Percentiles rank a stretch among this genome's conserved stretches.
Conservation (phyloP, 78 protist genomes). For the Dictyostelium brefeldianum region DNA sequence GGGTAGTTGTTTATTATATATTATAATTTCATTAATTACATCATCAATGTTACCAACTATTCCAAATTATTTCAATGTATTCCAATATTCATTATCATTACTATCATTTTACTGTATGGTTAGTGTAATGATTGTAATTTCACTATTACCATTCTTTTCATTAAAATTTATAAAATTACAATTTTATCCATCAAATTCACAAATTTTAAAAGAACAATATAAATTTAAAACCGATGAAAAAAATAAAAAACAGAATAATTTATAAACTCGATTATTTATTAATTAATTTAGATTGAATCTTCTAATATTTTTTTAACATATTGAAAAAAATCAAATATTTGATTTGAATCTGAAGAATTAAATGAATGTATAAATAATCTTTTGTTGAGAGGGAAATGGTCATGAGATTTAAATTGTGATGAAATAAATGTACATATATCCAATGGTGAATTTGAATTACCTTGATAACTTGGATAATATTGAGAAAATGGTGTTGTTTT, state of each 20-base stretch:
- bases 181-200: slow-evolving; percentile 13
- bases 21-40: slow-evolving; percentile 5
- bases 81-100: neutral
- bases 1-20: slow-evolving; percentile 3
- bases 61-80: neutral
- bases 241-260: neutral
- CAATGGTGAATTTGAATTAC: neutral
- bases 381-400: slow-evolving; percentile 31
- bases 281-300: neutral
- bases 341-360: slow-evolving; percentile 10
- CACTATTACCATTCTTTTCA: slow-evolving; percentile 20
- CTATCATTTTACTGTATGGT: slow-evolving; percentile 31
- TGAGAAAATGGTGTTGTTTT: neutral
- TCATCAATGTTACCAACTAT: neutral
- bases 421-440: neutral
- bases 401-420: neutral
- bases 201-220: slow-evolving; percentile 29
- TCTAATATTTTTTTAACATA: slow-evolving; percentile 62
- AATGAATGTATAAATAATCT: slow-evolving; percentile 53
- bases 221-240: neutral
- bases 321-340: slow-evolving; percentile 40
- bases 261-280: neutral
- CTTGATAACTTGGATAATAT: slow-evolving; percentile 39
- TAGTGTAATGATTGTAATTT: slow-evolving; percentile 19
- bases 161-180: slow-evolving; percentile 19